Evolutionary conservation across 176 grass and related monocot genomes (phyloP).

Genomic region (Eragrostis nindensis): DNA sequence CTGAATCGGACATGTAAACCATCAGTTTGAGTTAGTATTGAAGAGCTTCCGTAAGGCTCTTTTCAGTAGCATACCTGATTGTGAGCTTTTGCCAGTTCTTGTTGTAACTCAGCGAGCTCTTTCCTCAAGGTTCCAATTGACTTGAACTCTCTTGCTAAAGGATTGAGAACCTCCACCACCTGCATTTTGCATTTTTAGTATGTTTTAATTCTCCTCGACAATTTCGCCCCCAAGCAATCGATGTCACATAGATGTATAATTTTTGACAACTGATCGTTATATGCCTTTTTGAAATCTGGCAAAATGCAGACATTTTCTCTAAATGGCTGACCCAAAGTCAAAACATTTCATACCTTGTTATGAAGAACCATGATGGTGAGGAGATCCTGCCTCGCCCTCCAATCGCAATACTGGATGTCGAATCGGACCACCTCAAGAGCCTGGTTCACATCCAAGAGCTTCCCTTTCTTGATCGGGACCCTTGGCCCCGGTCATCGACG

Average conservation of each 20-base stretch:
- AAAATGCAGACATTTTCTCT: neutral
- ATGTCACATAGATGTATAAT: too few species aligned
- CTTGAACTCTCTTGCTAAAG: constrained; percentile 88
- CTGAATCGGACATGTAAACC: constrained; percentile 31
- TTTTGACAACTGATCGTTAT: neutral
- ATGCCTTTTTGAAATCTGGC: neutral
- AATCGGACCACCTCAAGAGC: constrained; percentile 90
- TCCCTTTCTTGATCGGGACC: constrained; percentile 63
- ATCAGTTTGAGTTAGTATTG: neutral
- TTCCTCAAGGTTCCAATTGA: constrained; percentile 91
- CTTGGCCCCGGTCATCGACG: constrained; percentile 84
- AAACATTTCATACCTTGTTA: constrained; percentile 61
- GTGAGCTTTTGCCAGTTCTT: constrained; percentile 72
- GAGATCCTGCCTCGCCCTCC: constrained; percentile 88
- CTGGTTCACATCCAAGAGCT: constrained; percentile 82
- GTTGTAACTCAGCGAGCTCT: constrained; percentile 78
- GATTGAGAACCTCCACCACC: constrained; percentile 94
- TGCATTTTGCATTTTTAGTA: too few species aligned
- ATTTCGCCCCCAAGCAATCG: too few species aligned
- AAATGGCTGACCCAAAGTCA: neutral
- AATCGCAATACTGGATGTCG: constrained; percentile 98
- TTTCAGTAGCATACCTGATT: constrained; percentile 61
- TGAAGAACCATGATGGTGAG: constrained; percentile 93
- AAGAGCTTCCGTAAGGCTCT: neutral
- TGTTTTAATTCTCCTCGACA: too few species aligned